Base-by-base conservation (phyloP, 805 yeast species). In the Candida nemodendra region DNA sequence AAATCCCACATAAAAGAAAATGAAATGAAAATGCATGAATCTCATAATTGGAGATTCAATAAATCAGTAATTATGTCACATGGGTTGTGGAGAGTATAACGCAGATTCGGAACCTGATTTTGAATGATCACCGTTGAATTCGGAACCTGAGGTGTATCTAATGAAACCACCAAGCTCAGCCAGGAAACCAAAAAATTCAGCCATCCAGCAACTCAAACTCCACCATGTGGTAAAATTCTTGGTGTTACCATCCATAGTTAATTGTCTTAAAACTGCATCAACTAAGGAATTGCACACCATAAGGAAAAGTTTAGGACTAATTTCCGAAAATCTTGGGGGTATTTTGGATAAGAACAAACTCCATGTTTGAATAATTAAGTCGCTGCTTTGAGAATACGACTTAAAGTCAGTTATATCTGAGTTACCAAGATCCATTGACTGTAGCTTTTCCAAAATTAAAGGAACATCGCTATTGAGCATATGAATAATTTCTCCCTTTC, bases 171-270 rank as follows among this genome's bases (percentile, higher is more conserved):
- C 81, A 12, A 78, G 59, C 51, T 82, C 88, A 18, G 81, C 80
- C 39, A 74, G 62, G 79, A 87, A 81, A 2, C 71, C 71, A 43
- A 82, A 64, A 71, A 77, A 83, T 52, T 84, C 91, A 51, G 81
- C 87, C 5, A 79, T 65, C 89, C 91, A 84, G 55, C 88, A 79
- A 39, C 84, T 66, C 3, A 82, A 66, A 30, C 77, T 70, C 87
- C 88, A 83, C 91, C 91, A 84, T 2, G 79, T 75, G 8, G 79
- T 79, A 54, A 84, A 81, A 2, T 81, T 73, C 29, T 71, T 70
- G 6, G 41, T 35, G 5, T 79, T 79, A 2, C 79, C 79, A 17
- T 66, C 66, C 39, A 77, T 62, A 23, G 83, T 74, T 42, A 83
- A 69, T 49, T 81, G 87, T 43, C 87, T 65, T 27, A 80, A 61